Conservation (phyloP, 306 rosid species). For the Cucurbita pepo region DNA sequence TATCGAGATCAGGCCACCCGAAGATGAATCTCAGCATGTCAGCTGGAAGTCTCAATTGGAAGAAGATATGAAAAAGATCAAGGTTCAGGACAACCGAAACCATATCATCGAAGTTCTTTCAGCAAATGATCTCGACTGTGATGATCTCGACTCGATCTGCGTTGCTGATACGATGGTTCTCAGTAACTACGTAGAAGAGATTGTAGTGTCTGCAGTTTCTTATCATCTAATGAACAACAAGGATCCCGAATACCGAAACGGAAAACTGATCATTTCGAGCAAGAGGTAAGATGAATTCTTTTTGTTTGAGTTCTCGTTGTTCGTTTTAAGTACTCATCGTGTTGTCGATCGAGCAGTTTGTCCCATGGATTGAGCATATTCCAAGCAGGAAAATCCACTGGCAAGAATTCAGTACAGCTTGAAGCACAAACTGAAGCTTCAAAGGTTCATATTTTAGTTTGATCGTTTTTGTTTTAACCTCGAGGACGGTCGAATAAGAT, state of each 20-base stretch:
- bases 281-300: constrained; percentile 33
- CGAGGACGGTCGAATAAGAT: background rate
- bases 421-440: constrained; percentile 42
- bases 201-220: constrained; percentile 86
- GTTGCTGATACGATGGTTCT: constrained; percentile 68
- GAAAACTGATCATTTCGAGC: constrained; percentile 63
- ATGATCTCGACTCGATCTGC: constrained; percentile 68
- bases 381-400: constrained; percentile 43
- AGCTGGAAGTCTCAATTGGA: constrained; percentile 89
- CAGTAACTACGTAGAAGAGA: constrained; percentile 76
- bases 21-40: constrained; percentile 59
- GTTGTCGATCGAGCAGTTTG: constrained; percentile 42
- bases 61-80: constrained; percentile 83
- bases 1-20: constrained; percentile 72
- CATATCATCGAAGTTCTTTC: constrained; percentile 88
- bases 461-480: constrained; percentile 4
- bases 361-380: constrained; percentile 72
- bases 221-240: constrained; percentile 77
- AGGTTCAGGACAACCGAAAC: constrained; percentile 78
- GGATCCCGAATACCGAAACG: constrained; percentile 86
- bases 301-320: background rate
- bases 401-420: constrained; percentile 36
- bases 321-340: constrained; percentile 3
- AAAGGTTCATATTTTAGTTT: constrained; percentile 39
- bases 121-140: constrained; percentile 85